Percentiles rank a stretch among this genome's conserved stretches.
Conservation (phyloP, 129 eudicot genomes). For the Flaveria linearis region DNA sequence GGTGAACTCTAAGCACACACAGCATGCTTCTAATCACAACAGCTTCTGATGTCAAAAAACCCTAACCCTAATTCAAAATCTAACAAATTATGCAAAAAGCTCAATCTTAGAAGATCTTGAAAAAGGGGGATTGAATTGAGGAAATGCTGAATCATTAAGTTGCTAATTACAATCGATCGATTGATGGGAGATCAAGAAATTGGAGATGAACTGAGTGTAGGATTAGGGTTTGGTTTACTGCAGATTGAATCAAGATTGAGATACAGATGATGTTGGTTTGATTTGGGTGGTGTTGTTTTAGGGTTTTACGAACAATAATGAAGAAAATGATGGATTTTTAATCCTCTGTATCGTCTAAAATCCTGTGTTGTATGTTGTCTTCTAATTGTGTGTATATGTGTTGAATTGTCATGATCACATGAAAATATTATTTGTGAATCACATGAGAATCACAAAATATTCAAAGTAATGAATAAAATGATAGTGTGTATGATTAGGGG, state of each 20-base stretch:
- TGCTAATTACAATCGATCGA: neutral
- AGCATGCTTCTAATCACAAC: slow-evolving; percentile 57
- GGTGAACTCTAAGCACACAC: slow-evolving; percentile 74
- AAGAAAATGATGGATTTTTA: slow-evolving; percentile 28
- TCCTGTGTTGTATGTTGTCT: neutral
- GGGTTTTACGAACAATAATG: slow-evolving; percentile 29
- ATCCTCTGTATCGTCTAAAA: neutral
- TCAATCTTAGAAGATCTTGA: neutral
- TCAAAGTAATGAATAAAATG: neutral
- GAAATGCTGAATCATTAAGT: neutral
- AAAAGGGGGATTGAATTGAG: neutral
- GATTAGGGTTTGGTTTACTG: neutral
- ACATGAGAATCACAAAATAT: neutral
- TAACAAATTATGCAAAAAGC: neutral
- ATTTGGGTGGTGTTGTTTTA: neutral
- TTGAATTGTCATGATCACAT: neutral
- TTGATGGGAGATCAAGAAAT: neutral
- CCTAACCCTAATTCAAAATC: slow-evolving; percentile 7
- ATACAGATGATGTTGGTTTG: neutral
- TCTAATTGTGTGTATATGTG: neutral
- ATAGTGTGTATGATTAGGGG: neutral
- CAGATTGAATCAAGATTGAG: neutral
- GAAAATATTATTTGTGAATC: neutral
- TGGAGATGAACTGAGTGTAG: neutral
- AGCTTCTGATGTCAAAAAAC: neutral